Evolutionary conservation across 2,329 filamentous ascomycete genomes (phyloP).

Genomic region (Thielaviopsis ethacetica): DNA sequence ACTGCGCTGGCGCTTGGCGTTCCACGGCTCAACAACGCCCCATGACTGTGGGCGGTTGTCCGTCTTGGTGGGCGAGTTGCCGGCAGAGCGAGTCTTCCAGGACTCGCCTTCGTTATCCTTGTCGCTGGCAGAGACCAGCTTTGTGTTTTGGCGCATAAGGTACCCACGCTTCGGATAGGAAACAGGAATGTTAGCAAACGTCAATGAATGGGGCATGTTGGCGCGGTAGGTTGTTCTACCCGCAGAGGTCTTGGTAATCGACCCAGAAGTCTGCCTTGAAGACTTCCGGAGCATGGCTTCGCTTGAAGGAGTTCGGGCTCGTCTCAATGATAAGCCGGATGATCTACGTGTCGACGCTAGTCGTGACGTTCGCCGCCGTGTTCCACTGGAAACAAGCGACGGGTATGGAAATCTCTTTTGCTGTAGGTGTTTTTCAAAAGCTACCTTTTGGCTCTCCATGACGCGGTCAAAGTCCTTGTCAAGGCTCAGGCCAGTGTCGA

Average conservation of each 20-base stretch:
- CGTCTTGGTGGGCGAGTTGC: constrained; percentile 57
- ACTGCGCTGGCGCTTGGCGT: constrained; percentile 57
- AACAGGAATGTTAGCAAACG: constrained; percentile 44
- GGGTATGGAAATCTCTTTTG: not conserved
- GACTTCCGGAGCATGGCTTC: not conserved
- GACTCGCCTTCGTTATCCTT: constrained; percentile 40
- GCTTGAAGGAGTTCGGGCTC: constrained; percentile 1
- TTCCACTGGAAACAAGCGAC: constrained; percentile 1
- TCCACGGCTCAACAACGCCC: constrained; percentile 88
- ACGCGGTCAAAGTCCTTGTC: constrained; percentile 89
- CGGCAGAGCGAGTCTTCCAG: constrained; percentile 41
- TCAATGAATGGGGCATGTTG: constrained; percentile 10
- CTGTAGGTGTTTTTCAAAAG: constrained; percentile 24
- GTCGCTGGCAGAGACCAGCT: constrained; percentile 84
- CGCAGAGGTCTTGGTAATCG: not conserved
- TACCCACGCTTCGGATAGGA: constrained; percentile 76
- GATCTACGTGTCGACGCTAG: constrained; percentile 4
- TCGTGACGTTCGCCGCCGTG: not conserved
- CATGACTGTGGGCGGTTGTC: constrained; percentile 67
- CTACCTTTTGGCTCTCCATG: constrained; percentile 93
- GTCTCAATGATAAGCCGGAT: not conserved
- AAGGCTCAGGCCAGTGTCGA: constrained; percentile 71
- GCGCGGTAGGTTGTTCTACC: not conserved
- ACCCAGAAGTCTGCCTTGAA: not conserved
- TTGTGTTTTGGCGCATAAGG: constrained; percentile 96